These are phyloP conservation scores for Nemania sp. DNA, from an alignment of 2,329 filamentous ascomycete species.

Conservation along the genomic window DNA sequence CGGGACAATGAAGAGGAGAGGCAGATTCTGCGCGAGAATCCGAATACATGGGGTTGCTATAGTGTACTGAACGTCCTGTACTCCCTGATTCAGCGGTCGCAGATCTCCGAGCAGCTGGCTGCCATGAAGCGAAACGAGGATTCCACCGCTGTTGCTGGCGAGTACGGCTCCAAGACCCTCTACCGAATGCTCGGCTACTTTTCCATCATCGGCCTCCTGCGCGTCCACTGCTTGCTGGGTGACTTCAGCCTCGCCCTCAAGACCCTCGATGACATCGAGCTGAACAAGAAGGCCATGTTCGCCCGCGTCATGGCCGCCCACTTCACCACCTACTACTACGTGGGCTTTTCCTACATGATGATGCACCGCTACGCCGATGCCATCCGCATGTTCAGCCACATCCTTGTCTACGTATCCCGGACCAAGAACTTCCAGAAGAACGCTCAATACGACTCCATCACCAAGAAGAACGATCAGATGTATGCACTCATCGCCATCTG, in stretches of 20 bases:
- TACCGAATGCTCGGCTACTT: slow-evolving; percentile 99
- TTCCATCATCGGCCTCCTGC: slow-evolving; percentile 95
- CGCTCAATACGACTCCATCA: slow-evolving; percentile 95
- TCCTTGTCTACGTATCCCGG: slow-evolving; percentile 95
- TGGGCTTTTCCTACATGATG: slow-evolving; percentile 99
- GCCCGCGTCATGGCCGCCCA: slow-evolving; percentile 98
- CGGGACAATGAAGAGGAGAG: slow-evolving; percentile 88
- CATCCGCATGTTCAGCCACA: slow-evolving; percentile 99
- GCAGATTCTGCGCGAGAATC: slow-evolving; percentile 88
- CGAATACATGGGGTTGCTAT: slow-evolving; percentile 99
- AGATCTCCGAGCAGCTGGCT: slow-evolving; percentile 95
- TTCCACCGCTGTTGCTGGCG: slow-evolving; percentile 82
- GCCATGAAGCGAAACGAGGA: slow-evolving; percentile 96
- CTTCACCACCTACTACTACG: slow-evolving; percentile 99
- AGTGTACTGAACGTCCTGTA: slow-evolving; percentile 99
- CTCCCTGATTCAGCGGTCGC: slow-evolving; percentile 96
- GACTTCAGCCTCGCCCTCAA: slow-evolving; percentile 98
- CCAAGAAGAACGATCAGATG: slow-evolving; percentile 99
- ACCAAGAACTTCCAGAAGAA: slow-evolving; percentile 99
- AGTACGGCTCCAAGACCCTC: slow-evolving; percentile 91
- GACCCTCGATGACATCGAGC: slow-evolving; percentile 98
- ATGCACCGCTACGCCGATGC: slow-evolving; percentile 99
- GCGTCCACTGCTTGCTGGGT: slow-evolving; percentile 93
- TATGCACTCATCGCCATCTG: slow-evolving; percentile 98
- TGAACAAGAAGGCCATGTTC: slow-evolving; percentile 99